phyloP scores from a whole-genome alignment of 1,139 yeast genomes.

The Yarrowia galli region DNA sequence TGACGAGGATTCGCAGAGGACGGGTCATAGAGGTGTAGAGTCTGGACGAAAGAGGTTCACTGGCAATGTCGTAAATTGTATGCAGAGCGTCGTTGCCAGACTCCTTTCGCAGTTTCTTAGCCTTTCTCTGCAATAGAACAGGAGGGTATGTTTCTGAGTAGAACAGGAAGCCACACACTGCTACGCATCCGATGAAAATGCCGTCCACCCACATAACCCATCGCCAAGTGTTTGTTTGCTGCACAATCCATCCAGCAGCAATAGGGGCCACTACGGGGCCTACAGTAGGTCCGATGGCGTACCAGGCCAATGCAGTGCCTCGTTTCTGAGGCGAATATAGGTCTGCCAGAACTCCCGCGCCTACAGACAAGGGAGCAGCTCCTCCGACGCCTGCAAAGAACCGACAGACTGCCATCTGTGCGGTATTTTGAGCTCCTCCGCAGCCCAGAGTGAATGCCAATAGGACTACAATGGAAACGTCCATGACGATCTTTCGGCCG shows the following conservation, averaged over 20 bases:
- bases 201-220: slow-evolving; percentile 70
- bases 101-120: slow-evolving; percentile 55
- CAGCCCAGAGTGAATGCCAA: slow-evolving; percentile 65
- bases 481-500: slow-evolving; percentile 62
- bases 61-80: slow-evolving; percentile 61
- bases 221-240: slow-evolving; percentile 56
- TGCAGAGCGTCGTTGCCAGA: slow-evolving; percentile 66
- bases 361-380: slow-evolving; percentile 70
- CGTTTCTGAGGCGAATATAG: slow-evolving; percentile 61
- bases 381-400: slow-evolving; percentile 72
- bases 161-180: slow-evolving; percentile 55
- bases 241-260: slow-evolving; percentile 63
- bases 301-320: slow-evolving; percentile 65
- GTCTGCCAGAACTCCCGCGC: slow-evolving; percentile 77
- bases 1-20: slow-evolving; percentile 60
- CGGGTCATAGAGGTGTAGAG: slow-evolving; percentile 54
- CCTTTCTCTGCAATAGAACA: slow-evolving; percentile 58
- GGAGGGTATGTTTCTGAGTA: slow-evolving; percentile 69
- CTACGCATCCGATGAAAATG: slow-evolving; percentile 61
- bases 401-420: slow-evolving; percentile 65
- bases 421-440: slow-evolving; percentile 60
- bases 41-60: slow-evolving; percentile 43
- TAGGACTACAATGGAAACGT: slow-evolving; percentile 59
- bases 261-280: slow-evolving; percentile 73
- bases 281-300: slow-evolving; percentile 62